These are phyloP conservation scores for Oehlia diaphana DNA, from an alignment of 192 early-diverging fungal genomes.

Conservation along the genomic window DNA sequence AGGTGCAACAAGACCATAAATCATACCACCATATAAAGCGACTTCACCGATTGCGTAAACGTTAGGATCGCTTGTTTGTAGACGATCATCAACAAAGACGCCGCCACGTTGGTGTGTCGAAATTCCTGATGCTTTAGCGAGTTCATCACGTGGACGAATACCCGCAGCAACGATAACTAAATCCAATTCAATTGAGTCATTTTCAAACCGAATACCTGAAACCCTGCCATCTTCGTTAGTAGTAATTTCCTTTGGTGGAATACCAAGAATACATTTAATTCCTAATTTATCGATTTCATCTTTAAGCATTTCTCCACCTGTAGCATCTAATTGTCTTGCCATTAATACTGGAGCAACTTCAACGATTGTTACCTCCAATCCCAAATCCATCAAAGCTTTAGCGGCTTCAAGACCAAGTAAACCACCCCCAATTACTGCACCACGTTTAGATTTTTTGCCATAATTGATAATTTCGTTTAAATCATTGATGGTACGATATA, in stretches of 20 bases:
- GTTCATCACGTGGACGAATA: conserved; percentile 59
- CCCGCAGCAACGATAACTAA: conserved; percentile 57
- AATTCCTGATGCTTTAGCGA: conserved; percentile 52
- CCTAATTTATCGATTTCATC: conserved; percentile 55
- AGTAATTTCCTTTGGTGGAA: conserved; percentile 39
- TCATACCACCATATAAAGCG: conserved; percentile 45
- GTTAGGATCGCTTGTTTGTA: conserved; percentile 44
- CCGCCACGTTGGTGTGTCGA: conserved; percentile 54
- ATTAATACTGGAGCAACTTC: conserved; percentile 54
- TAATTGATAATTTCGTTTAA: conserved; percentile 53
- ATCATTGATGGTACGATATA: conserved; percentile 67
- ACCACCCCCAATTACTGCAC: conserved; percentile 68
- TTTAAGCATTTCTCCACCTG: conserved; percentile 51
- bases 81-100: conserved; percentile 51
- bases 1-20: conserved; percentile 64
- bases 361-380: conserved; percentile 50
- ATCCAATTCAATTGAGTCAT: conserved; percentile 36
- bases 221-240: conserved; percentile 40
- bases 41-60: conserved; percentile 69
- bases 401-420: conserved; percentile 70
- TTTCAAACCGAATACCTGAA: background rate
- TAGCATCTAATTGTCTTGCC: conserved; percentile 57
- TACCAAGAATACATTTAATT: conserved; percentile 35
- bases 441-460: conserved; percentile 40
- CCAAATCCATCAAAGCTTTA: conserved; percentile 57